Evolutionary conservation across 2,329 filamentous ascomycete species (phyloP), one percentile per base, ranked within the genome.

Genomic region (Fusarium sp.): DNA sequence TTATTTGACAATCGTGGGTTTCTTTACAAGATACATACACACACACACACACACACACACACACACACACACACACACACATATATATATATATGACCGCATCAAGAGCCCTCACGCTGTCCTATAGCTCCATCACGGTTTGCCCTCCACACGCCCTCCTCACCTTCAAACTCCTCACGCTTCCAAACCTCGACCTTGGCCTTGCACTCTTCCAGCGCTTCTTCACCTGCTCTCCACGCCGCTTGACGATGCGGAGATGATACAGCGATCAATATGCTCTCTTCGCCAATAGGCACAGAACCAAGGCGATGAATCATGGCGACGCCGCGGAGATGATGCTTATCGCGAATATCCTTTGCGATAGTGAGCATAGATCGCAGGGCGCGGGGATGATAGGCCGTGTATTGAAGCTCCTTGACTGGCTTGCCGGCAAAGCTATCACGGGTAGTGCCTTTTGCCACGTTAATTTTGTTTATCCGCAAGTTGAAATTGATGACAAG

Each of bases 161-260:
- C 89, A 2, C 84, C 89, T 41, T 84, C 86, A 80, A 97, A 97
- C 73, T 92, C 90, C 78, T 98, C 94, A 64, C 87, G 81, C 78
- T 97, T 97, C 94, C 94, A 97, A 37, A 99, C 88, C 79, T 99
- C 95, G n/a, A 92, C 92, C 65, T 83, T 87, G 51, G 84, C 85
- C 79, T 98, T 99, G 71, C 91, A 92, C 73, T 86, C 80, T 78
- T 98, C 94, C 55, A 98, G 78, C 31, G 93, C 90, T 77, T 96
- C 92, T 78, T 98, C 94, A 0, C 91, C 94, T 0, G 90, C 94
- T 68, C 80, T 79, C 94, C 94, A 99, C 6, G 92, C 93, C 13
- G 90, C 91, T 67, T 90, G 85, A 8, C 95, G 82, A 78, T 98
- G 95, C 32, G 90, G 87, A 25, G 91, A 84, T 38, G 91, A 93